Evolutionary conservation across 1,284 basidiomycete species (phyloP).

Genomic region (Inonotus obliquus): DNA sequence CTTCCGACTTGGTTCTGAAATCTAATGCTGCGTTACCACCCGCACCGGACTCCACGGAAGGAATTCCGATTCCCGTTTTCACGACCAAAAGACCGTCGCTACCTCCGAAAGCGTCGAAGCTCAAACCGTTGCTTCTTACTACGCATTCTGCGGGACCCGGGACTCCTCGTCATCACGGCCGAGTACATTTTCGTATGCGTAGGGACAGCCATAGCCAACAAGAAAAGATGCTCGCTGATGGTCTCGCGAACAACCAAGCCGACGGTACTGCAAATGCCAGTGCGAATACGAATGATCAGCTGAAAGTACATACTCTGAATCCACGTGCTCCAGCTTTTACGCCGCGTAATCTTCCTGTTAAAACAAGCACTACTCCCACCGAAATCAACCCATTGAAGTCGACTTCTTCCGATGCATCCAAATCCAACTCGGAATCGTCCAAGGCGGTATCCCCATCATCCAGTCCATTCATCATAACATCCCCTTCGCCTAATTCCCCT

Average conservation of each 20-base stretch:
- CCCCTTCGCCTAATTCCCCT: slow-evolving; percentile 11
- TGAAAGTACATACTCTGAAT: not conserved
- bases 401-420: not conserved
- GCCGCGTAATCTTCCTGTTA: not conserved
- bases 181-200: not conserved
- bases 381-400: not conserved
- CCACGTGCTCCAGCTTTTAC: slow-evolving; percentile 10
- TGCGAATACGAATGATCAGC: not conserved
- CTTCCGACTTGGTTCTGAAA: not conserved
- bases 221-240: not conserved
- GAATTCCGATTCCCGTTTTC: slow-evolving; percentile 12
- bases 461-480: slow-evolving; percentile 4
- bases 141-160: not conserved
- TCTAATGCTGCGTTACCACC: not conserved
- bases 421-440: not conserved
- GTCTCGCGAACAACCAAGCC: too few species aligned
- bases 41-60: not conserved
- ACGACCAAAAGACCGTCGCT: slow-evolving; percentile 11
- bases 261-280: not conserved
- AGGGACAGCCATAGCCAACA: not conserved
- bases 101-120: slow-evolving; percentile 13
- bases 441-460: not conserved
- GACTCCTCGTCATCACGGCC: not conserved
- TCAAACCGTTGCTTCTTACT: slow-evolving; percentile 15
- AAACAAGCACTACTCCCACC: not conserved